Base-by-base conservation (phyloP, 176 grass and related monocot species). In the Miscanthus lutarioriparius region DNA sequence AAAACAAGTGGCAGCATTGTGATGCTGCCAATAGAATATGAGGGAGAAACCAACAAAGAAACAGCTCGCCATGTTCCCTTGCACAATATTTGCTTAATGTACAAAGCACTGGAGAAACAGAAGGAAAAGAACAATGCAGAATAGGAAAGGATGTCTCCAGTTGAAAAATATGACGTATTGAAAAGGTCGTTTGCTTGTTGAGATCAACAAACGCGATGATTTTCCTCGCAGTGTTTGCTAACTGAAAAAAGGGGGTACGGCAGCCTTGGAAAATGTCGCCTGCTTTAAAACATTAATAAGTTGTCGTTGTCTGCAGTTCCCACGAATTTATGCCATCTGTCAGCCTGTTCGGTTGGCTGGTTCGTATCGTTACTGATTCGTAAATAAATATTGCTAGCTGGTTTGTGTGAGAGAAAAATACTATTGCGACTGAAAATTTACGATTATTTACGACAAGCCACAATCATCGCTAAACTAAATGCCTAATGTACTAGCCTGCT, bases 61-160 rank as follows among this genome's bases (percentile, higher is more conserved):
- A 86, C 88, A 85, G 51, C 72, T 72, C 41, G 14, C 78, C 83
- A 35, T 89, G 83, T 82, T 72, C 40, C 82, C 87, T 64, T 76
- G 47, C 71, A 69, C 30, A 22, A 84, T 59, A 67, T 64, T 44
- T 80, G 72, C 53, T 78, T 7, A 4, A 56, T 64, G 72, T 63
- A 70, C 73, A n/a, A 45, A 19, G 13, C 81, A 59, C 38, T 10
- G 76, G 27, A 27, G 59, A 58, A 74, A 75, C 35, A 85, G 23
- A 54, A 12, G 53, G 15, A 61, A 37, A 8, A 47, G 7, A 68
- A 65, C 13, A 85, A 58, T 53, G 20, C 48, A 67, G 6, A 28
- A 58, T 56, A 40, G 1, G 23, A 14, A 26, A 22, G 11, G 35
- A 56, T 83, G 45, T 37, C 39, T 70, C 12, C 20, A 20, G 23